phyloP scores from a whole-genome alignment of 176 grass and related monocot genomes.

The Avena atlantica region DNA sequence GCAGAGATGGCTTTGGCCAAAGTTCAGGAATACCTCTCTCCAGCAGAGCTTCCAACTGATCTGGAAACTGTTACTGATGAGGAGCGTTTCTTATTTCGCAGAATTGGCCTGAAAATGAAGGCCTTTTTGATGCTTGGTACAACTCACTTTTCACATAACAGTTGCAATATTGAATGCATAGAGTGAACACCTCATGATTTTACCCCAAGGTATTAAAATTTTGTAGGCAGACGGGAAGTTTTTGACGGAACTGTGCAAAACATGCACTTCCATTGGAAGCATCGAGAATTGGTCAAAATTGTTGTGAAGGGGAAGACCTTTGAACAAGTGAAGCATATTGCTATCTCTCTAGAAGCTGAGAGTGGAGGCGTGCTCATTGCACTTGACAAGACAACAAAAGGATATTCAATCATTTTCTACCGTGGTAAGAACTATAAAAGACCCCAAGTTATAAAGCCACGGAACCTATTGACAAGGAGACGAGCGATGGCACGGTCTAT shows the following conservation, averaged over 20 bases:
- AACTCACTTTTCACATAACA: constrained; percentile 25
- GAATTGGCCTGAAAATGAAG: constrained; percentile 91
- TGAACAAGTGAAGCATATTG: constrained; percentile 89
- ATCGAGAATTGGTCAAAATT: constrained; percentile 88
- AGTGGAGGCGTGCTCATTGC: constrained; percentile 92
- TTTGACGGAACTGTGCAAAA: constrained; percentile 97
- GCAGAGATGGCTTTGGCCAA: constrained; percentile 83
- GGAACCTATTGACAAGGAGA: constrained; percentile 74
- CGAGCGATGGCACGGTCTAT: constrained; percentile 85
- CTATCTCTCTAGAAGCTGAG: constrained; percentile 94
- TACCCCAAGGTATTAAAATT: constrained; percentile 24
- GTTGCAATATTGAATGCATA: constrained; percentile 40
- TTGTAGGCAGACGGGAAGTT: constrained; percentile 75
- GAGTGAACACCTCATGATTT: constrained; percentile 2
- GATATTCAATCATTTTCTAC: constrained; percentile 85
- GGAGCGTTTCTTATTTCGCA: constrained; percentile 75
- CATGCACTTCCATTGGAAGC: constrained; percentile 95
- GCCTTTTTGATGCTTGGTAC: constrained; percentile 83
- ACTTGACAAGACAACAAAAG: constrained; percentile 92
- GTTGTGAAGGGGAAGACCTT: constrained; percentile 86
- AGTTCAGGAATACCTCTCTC: constrained; percentile 79
- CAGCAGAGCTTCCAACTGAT: constrained; percentile 83
- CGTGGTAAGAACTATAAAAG: constrained; percentile 88
- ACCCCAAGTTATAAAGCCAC: constrained; percentile 75
- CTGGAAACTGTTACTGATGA: constrained; percentile 94